Base-by-base conservation (phyloP, 176 grass and related monocot species). In the Thalia dealbata region DNA sequence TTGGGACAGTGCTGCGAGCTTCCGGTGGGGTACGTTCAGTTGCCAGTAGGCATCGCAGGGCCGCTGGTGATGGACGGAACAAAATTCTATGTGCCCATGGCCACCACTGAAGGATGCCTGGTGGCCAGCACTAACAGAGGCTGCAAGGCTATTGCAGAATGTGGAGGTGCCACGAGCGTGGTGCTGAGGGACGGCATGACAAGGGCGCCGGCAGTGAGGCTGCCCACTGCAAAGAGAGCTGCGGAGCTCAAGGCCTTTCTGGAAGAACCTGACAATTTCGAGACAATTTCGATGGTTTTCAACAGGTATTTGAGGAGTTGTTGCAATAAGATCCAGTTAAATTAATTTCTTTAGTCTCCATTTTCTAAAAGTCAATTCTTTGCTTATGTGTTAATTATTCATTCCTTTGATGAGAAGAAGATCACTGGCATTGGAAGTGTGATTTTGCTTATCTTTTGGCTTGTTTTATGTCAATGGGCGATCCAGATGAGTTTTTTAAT, bases 81-180 rank as follows among this genome's bases (percentile, higher is more conserved):
- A 73, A 58, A 81, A 69, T 90, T 82, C 78, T 90, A 88, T 67
- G 67, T 96, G n/a, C 93, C 93, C 70, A 96, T 96, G 89, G 93
- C 93, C 2, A 96, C 93, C 41, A 96, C 93, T 0, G 93, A 96
- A 81, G 93, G 93, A 10, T 96, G 93, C 76, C 85, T 96, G 64
- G 82, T 96, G 35, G 93, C 93, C 50, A 96, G 93, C 81, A 92
- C 89, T 28, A 92, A 92, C 84, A 86, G 93, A 22, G 93, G 93
- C 14, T 96, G 93, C 82, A 96, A 96, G 84, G 93, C 93, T 76
- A 90, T 96, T 64, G 80, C 87, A 11, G 80, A 82, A 80, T 92
- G 84, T 0, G 89, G 93, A 12, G 93, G 89, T 24, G 93, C 93
- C 52, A 45, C 1, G 50, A 96, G 93, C 85, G 84, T 96, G 35